These are phyloP conservation scores for Macroventuria anomochaeta DNA, from an alignment of 2,329 filamentous ascomycete genomes.

Conservation along the genomic window DNA sequence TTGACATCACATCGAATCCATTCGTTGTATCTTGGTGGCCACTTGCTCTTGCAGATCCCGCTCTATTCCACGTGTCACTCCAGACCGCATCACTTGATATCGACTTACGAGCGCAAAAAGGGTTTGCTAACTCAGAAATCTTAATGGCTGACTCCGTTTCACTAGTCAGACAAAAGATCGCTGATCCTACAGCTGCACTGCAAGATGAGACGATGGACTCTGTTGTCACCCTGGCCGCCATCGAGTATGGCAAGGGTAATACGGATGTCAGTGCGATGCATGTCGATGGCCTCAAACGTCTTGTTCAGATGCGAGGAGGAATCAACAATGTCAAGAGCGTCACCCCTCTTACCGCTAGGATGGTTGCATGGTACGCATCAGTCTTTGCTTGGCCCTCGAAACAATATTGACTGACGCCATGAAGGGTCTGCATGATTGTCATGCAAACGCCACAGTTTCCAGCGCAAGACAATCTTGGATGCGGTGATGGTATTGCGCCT, in stretches of 20 bases:
- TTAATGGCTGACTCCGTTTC: conserved; percentile 65
- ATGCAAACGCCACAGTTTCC: conserved; percentile 61
- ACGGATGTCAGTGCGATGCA: conserved; percentile 55
- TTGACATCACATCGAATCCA: conserved; percentile 61
- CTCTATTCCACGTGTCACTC: conserved; percentile 65
- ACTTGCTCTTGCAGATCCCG: conserved; percentile 61
- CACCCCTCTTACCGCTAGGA: conserved; percentile 62
- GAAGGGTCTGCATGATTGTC: conserved; percentile 65
- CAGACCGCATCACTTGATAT: conserved; percentile 66
- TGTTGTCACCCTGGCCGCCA: conserved; percentile 64
- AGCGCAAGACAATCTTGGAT: conserved; percentile 58
- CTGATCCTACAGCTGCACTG: conserved; percentile 55
- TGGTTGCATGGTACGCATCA: conserved; percentile 59
- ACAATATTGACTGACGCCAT: conserved; percentile 5
- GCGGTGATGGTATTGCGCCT: conserved; percentile 58
- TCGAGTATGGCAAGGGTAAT: conserved; percentile 65
- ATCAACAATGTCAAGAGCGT: conserved; percentile 57
- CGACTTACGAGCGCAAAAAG: conserved; percentile 59
- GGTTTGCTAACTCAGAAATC: conserved; percentile 61
- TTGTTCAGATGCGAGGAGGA: conserved; percentile 60
- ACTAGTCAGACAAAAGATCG: conserved; percentile 59
- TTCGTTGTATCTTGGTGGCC: conserved; percentile 68
- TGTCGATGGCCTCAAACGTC: conserved; percentile 57
- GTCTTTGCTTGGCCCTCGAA: background rate
- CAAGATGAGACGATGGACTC: conserved; percentile 64